phyloP scores from a whole-genome alignment of 306 rosid genomes.

The Crotalaria pallida region DNA sequence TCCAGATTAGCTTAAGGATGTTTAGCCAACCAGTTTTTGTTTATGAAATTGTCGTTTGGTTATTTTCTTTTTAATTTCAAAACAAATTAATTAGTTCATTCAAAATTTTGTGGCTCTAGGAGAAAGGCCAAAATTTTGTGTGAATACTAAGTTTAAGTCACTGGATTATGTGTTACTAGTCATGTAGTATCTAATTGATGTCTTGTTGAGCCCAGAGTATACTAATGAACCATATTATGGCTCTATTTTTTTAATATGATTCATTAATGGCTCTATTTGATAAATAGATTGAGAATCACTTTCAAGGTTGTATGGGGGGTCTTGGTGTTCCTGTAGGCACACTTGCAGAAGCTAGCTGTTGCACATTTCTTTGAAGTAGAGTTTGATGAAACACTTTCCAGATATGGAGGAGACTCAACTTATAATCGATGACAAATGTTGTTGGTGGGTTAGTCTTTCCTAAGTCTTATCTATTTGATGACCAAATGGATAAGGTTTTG shows the following conservation, averaged over 20 bases:
- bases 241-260: too few relatives aligned
- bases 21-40: not conserved
- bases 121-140: not conserved
- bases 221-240: not conserved
- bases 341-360: slow-evolving; percentile 93
- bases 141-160: not conserved
- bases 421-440: slow-evolving; percentile 32
- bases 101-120: not conserved
- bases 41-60: not conserved
- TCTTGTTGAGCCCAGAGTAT: not conserved
- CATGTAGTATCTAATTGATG: not conserved
- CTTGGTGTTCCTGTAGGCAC: slow-evolving; percentile 92
- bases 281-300: not conserved
- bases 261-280: slow-evolving; percentile 7
- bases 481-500: slow-evolving; percentile 21
- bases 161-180: not conserved
- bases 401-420: slow-evolving; percentile 45
- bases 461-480: slow-evolving; percentile 21
- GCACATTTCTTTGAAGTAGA: slow-evolving; percentile 92
- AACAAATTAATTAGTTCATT: not conserved
- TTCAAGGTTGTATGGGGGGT: slow-evolving; percentile 80
- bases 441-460: slow-evolving; percentile 19
- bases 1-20: too few relatives aligned
- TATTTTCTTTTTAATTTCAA: not conserved
- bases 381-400: slow-evolving; percentile 54